A percentile compares a stretch with the other conserved stretches of the same genome.
These are phyloP conservation scores for Macrocybe gigantea DNA, from an alignment of 768 basidiomycete species.

Conservation along the genomic window DNA sequence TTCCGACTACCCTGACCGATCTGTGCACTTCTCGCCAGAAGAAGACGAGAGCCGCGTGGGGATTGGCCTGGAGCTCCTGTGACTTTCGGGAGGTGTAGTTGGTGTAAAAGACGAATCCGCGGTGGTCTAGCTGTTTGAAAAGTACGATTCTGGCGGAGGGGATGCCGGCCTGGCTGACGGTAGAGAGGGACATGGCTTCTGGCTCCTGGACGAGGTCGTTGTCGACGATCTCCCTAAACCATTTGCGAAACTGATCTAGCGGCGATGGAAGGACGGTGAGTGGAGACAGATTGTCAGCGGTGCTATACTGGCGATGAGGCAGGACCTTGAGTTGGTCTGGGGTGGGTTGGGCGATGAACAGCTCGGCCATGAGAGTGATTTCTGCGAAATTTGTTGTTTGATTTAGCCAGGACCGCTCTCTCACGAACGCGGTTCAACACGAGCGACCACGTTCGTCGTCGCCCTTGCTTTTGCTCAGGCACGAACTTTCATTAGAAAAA, in stretches of 20 bases:
- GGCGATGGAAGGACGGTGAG: conserved; percentile 59
- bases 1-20: conserved; percentile 80
- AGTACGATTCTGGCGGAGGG: conserved; percentile 89
- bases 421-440: no score
- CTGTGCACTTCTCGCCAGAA: conserved; percentile 87
- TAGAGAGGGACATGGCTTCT: conserved; percentile 85
- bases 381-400: no score
- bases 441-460: no score
- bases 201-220: conserved; percentile 66
- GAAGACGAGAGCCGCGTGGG: conserved; percentile 77
- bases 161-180: conserved; percentile 62
- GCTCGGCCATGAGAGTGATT: background rate
- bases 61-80: conserved; percentile 68
- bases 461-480: background rate
- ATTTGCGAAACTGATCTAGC: conserved; percentile 77
- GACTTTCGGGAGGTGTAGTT: conserved; percentile 96
- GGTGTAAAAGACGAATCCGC: conserved; percentile 94
- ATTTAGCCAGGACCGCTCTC: no score
- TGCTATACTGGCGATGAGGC: conserved; percentile 71
- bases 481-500: no score
- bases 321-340: conserved; percentile 61
- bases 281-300: conserved; percentile 58
- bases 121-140: conserved; percentile 83
- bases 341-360: conserved; percentile 32
- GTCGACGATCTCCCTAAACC: conserved; percentile 70